Conservation (phyloP, 768 basidiomycete genomes). For the Trametes villosa region DNA sequence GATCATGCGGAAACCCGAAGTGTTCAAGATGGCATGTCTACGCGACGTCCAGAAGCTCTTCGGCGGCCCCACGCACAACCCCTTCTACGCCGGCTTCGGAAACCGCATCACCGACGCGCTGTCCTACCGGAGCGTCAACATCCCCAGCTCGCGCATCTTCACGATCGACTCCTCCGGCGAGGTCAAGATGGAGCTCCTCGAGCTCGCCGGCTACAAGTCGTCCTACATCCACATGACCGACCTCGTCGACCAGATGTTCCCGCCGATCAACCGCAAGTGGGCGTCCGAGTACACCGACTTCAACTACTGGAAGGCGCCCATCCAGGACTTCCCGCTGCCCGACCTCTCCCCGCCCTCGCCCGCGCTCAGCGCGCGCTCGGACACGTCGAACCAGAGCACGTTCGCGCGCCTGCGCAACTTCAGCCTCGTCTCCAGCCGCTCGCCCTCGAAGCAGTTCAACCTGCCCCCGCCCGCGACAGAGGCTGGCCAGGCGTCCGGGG, state of each 20-base stretch:
- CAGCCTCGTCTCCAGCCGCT: slow-evolving; percentile 64
- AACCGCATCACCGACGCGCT: slow-evolving; percentile 98
- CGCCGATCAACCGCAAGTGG: slow-evolving; percentile 89
- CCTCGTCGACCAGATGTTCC: slow-evolving; percentile 99
- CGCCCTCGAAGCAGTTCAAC: slow-evolving; percentile 34
- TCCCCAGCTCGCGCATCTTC: slow-evolving; percentile 93
- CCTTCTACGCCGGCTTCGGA: slow-evolving; percentile 97
- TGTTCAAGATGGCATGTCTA: slow-evolving; percentile 99
- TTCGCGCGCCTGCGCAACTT: slow-evolving; percentile 78
- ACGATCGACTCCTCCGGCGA: slow-evolving; percentile 95
- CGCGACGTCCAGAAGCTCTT: slow-evolving; percentile 93
- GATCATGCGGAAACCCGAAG: slow-evolving; percentile 97
- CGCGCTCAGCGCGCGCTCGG: slow-evolving; percentile 91
- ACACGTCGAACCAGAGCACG: slow-evolving; percentile 74
- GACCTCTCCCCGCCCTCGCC: slow-evolving; percentile 88
- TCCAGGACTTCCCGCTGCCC: slow-evolving; percentile 79
- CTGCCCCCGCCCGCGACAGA: slow-evolving; percentile 39
- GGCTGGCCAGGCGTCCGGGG: slow-evolving; percentile 4
- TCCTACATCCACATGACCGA: slow-evolving; percentile 99
- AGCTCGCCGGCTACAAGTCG: slow-evolving; percentile 95
- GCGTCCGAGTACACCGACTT: slow-evolving; percentile 94
- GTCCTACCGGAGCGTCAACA: slow-evolving; percentile 95
- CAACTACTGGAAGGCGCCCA: slow-evolving; percentile 90
- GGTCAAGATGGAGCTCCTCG: slow-evolving; percentile 96
- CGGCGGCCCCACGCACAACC: slow-evolving; percentile 67